Conservation (phyloP, 1,139 yeast genomes). For the Schwanniomyces etchellsii region DNA sequence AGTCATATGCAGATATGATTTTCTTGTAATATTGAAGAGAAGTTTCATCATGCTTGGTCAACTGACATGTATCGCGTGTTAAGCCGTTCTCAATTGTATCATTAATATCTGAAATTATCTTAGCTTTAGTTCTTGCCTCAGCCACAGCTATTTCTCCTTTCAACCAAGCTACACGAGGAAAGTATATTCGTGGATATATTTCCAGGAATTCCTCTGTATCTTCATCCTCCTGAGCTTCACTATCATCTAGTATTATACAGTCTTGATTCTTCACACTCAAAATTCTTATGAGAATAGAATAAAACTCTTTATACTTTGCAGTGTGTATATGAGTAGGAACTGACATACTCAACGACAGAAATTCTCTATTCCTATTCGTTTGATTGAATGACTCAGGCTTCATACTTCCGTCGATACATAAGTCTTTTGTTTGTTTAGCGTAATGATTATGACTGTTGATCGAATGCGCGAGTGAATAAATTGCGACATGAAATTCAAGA, state of each 20-base stretch:
- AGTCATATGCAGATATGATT: constrained; percentile 30
- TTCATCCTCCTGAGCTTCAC: constrained; percentile 1
- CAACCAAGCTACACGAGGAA: constrained; percentile 40
- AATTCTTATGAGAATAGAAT: constrained; percentile 17
- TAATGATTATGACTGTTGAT: no score
- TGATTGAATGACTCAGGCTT: neutral
- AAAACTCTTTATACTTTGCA: constrained; percentile 19
- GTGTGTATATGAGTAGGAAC: constrained; percentile 24
- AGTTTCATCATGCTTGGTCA: constrained; percentile 21
- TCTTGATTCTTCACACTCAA: constrained; percentile 14
- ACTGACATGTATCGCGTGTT: constrained; percentile 4
- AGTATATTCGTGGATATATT: constrained; percentile 26
- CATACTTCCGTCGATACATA: no score
- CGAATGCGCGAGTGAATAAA: no score
- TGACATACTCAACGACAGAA: constrained; percentile 3
- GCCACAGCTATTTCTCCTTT: constrained; percentile 26
- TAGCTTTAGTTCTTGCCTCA: constrained; percentile 29
- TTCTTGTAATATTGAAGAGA: constrained; percentile 31
- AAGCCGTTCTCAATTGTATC: constrained; percentile 25
- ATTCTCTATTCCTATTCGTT: constrained; percentile 1
- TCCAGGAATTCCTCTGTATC: constrained; percentile 1
- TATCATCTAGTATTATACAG: constrained; percentile 5
- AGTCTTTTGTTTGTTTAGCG: no score
- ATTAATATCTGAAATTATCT: constrained; percentile 31
- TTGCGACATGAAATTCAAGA: no score